Percentiles rank a stretch among this genome's conserved stretches.
phyloP scores from a whole-genome alignment of 2,329 filamentous ascomycete species.

The Colletotrichum lupini region DNA sequence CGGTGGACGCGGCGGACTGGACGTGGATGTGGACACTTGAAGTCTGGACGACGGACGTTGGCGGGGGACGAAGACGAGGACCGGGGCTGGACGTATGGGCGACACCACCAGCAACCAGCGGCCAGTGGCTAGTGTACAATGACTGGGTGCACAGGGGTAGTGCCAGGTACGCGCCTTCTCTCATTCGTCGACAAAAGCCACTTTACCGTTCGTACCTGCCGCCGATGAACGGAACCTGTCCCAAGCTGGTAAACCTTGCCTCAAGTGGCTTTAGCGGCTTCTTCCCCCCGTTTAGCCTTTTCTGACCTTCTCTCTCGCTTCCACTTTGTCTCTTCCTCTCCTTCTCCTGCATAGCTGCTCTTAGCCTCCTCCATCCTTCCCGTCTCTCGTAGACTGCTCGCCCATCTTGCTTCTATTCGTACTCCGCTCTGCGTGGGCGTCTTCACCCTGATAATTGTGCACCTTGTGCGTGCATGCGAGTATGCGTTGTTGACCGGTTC shows the following conservation, averaged over 20 bases:
- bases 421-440: neutral
- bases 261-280: constrained; percentile 8
- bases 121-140: neutral
- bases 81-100: constrained; percentile 11
- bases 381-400: neutral
- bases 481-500: neutral
- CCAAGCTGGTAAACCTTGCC: neutral
- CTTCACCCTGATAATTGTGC: neutral
- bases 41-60: neutral
- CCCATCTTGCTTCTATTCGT: neutral
- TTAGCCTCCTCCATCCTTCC: neutral
- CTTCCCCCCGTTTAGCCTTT: constrained; percentile 26
- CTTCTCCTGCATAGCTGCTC: neutral
- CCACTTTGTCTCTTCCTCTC: neutral
- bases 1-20: neutral
- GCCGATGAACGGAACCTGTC: constrained; percentile 25
- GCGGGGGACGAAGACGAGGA: constrained; percentile 3
- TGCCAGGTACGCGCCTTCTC: constrained; percentile 18
- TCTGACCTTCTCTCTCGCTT: constrained; percentile 1
- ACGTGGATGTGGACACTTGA: neutral
- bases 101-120: neutral
- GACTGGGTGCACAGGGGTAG: neutral
- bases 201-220: constrained; percentile 29
- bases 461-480: neutral
- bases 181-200: constrained; percentile 27